Percentiles rank a stretch among this genome's conserved stretches.
Evolutionary conservation across 495 filamentous ascomycete genomes (phyloP).

Genomic region (Xeromyces bisporus): DNA sequence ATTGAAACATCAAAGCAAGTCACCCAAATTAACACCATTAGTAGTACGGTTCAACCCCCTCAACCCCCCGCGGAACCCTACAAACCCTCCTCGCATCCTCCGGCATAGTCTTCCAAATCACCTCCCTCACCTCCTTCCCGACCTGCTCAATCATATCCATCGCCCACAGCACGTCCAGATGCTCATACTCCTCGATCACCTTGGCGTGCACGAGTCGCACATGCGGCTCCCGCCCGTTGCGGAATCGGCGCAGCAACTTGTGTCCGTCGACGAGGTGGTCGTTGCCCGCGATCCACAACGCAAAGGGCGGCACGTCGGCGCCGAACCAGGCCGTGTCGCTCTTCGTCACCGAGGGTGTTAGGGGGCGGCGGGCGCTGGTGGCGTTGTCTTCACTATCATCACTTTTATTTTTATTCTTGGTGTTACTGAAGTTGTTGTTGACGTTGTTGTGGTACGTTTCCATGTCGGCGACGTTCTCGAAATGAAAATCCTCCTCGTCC

Average conservation of each 20-base stretch:
- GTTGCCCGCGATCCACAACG: slow-evolving; percentile 71
- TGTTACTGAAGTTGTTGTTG: no score
- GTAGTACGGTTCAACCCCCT: no score
- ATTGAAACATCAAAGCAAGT: no score
- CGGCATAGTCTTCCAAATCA: slow-evolving; percentile 60
- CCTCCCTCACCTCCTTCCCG: slow-evolving; percentile 61
- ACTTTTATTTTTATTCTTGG: neutral
- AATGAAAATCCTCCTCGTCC: slow-evolving; percentile 37
- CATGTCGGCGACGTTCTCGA: neutral
- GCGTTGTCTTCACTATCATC: neutral
- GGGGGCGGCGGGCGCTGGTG: neutral
- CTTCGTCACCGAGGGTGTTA: neutral
- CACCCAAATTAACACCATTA: no score
- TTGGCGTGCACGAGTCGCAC: slow-evolving; percentile 66
- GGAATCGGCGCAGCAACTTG: slow-evolving; percentile 54
- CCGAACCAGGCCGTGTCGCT: slow-evolving; percentile 61
- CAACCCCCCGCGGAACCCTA: slow-evolving; percentile 39
- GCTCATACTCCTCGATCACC: slow-evolving; percentile 81
- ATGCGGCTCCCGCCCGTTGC: slow-evolving; percentile 64
- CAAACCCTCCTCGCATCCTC: slow-evolving; percentile 38
- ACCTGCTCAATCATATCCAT: slow-evolving; percentile 79
- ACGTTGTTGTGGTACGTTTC: no score
- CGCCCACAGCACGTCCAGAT: slow-evolving; percentile 92
- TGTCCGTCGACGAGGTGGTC: slow-evolving; percentile 76
- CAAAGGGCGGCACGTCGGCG: slow-evolving; percentile 61